Conservation (phyloP, 164 flowering plant genomes). For the Hamamelis virginiana region DNA sequence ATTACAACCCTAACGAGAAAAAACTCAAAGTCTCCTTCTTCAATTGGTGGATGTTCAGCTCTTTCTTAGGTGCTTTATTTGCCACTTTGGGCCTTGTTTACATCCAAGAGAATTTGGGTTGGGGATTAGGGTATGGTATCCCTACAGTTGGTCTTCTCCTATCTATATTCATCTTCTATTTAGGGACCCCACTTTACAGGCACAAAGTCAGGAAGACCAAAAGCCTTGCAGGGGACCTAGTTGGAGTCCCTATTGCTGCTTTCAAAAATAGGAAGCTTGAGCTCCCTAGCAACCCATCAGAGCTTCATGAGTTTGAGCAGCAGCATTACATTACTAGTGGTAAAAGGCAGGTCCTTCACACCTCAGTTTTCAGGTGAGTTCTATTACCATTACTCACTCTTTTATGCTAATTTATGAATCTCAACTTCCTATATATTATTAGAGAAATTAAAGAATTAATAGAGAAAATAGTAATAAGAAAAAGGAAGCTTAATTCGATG, state of each 20-base stretch:
- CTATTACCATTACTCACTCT: not conserved
- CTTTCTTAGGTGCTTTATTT: constrained; percentile 62
- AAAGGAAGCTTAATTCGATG: no score
- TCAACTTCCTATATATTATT: no score
- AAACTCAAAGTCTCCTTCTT: constrained; percentile 74
- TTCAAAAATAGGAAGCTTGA: constrained; percentile 43
- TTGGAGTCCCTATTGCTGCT: constrained; percentile 55
- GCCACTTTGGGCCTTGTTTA: constrained; percentile 80
- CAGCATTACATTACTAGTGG: constrained; percentile 49
- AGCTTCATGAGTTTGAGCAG: constrained; percentile 58
- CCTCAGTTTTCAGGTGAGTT: constrained; percentile 63
- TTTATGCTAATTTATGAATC: no score
- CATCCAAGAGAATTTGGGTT: constrained; percentile 80
- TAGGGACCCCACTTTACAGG: constrained; percentile 74
- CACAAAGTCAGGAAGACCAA: constrained; percentile 60
- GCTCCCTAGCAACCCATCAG: constrained; percentile 41
- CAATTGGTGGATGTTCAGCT: constrained; percentile 95
- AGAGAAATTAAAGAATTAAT: no score
- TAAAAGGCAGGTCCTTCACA: constrained; percentile 56
- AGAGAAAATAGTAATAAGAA: no score
- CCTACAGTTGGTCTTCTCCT: constrained; percentile 70
- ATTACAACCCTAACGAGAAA: constrained; percentile 65
- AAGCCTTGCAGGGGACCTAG: constrained; percentile 55
- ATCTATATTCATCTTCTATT: constrained; percentile 64
- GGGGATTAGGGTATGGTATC: constrained; percentile 90